A percentile compares a stretch with the other conserved stretches of the same genome.
phyloP scores from a whole-genome alignment of 78 protist species.

The Chrysochromulina parva region DNA sequence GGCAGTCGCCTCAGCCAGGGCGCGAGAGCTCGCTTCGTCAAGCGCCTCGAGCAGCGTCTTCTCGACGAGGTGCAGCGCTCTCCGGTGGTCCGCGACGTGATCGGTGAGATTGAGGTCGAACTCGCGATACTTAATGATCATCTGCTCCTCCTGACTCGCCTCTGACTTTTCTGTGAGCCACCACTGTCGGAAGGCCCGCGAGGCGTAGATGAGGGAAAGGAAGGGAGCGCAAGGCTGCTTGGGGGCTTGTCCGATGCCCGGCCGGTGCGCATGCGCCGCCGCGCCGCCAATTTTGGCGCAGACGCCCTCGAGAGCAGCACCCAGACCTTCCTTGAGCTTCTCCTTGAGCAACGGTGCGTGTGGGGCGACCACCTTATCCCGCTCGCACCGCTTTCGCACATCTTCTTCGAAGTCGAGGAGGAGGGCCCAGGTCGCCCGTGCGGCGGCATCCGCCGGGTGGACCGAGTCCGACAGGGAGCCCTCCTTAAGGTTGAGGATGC shows the following conservation, averaged over 20 bases:
- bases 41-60: no score
- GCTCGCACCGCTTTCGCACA: constrained; percentile 10
- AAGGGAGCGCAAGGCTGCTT: not conserved
- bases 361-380: not conserved
- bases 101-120: not conserved
- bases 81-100: not conserved
- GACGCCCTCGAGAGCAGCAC: not conserved
- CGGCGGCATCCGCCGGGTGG: not conserved
- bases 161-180: not conserved
- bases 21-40: no score
- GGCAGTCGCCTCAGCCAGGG: no score
- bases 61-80: no score
- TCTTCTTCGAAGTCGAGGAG: not conserved
- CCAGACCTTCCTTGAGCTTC: not conserved
- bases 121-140: not conserved
- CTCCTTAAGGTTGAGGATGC: not conserved
- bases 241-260: no score
- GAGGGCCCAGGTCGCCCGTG: not conserved
- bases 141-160: not conserved
- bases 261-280: not conserved
- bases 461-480: not conserved
- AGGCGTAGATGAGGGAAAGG: not conserved
- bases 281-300: not conserved
- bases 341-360: not conserved
- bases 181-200: not conserved